A percentile compares a stretch with the other conserved stretches of the same genome.
These are phyloP conservation scores for Nemania abortiva DNA, from an alignment of 2,329 filamentous ascomycete species.

Conservation along the genomic window DNA sequence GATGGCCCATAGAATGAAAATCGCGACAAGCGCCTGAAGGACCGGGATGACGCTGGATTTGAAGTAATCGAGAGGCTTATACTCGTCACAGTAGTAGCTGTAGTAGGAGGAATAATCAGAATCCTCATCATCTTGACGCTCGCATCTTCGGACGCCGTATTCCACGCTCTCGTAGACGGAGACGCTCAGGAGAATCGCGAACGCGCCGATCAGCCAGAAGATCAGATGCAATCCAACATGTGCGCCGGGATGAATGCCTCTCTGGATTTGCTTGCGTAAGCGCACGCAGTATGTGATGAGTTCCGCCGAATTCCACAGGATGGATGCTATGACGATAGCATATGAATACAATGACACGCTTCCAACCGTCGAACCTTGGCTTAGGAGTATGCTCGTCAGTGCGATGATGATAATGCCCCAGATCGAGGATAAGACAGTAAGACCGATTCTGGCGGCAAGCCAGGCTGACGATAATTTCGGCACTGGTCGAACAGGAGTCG, in stretches of 20 bases:
- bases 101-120: constrained; percentile 34
- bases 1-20: constrained; percentile 80
- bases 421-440: constrained; percentile 42
- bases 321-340: constrained; percentile 43
- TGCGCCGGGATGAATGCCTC: constrained; percentile 51
- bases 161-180: constrained; percentile 15
- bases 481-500: constrained; percentile 42
- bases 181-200: constrained; percentile 43
- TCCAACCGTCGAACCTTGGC: constrained; percentile 19
- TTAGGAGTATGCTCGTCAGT: constrained; percentile 42
- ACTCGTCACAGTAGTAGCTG: constrained; percentile 39
- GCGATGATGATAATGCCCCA: constrained; percentile 46
- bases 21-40: constrained; percentile 71
- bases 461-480: constrained; percentile 45
- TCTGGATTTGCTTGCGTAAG: constrained; percentile 41
- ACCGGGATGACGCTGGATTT: constrained; percentile 39
- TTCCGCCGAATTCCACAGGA: constrained; percentile 49
- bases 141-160: constrained; percentile 20
- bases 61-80: constrained; percentile 20
- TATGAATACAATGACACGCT: constrained; percentile 38
- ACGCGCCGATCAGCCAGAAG: constrained; percentile 47
- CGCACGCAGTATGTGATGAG: constrained; percentile 48
- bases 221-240: constrained; percentile 49
- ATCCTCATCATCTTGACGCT: constrained; percentile 17
- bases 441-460: constrained; percentile 43